Evolutionary conservation across 2,329 filamentous ascomycete genomes (phyloP).

Genomic region (Didymella lethalis): DNA sequence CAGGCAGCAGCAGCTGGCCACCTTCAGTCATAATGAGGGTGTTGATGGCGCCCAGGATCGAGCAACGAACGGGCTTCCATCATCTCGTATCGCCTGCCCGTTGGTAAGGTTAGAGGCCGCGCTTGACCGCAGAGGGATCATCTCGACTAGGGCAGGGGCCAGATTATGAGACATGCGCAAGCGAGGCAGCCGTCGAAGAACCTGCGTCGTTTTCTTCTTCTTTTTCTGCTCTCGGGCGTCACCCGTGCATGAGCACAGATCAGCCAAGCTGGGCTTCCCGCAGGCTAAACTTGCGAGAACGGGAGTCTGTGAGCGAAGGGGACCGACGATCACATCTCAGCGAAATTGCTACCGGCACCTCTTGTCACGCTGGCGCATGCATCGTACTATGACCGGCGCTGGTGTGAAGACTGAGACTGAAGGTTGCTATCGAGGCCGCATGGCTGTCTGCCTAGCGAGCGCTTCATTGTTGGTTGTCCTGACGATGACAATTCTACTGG

Average conservation of each 20-base stretch:
- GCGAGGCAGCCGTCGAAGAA: constrained; percentile 37
- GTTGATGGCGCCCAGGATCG: constrained; percentile 30
- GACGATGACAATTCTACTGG: constrained; percentile 3
- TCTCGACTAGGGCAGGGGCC: constrained; percentile 31
- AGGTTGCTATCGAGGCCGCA: constrained; percentile 3
- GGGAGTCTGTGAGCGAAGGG: constrained; percentile 46
- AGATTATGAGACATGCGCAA: constrained; percentile 35
- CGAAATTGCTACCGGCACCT: constrained; percentile 36
- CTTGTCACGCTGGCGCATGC: constrained; percentile 33
- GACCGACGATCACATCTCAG: constrained; percentile 42
- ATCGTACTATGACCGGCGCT: constrained; percentile 25
- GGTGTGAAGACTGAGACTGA: constrained; percentile 9
- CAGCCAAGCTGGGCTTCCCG: constrained; percentile 44
- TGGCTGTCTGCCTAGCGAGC: constrained; percentile 15
- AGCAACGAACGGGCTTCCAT: constrained; percentile 38
- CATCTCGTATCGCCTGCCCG: constrained; percentile 40
- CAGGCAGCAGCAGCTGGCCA: constrained; percentile 14
- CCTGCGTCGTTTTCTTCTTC: constrained; percentile 42
- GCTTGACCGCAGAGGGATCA: constrained; percentile 30
- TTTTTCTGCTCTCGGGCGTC: constrained; percentile 38
- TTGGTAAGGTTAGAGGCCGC: constrained; percentile 33
- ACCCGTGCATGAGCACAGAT: constrained; percentile 44
- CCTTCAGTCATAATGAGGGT: constrained; percentile 23
- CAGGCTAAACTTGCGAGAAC: constrained; percentile 43
- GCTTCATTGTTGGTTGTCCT: constrained; percentile 12